Base-by-base conservation (phyloP, 257 asterid genomes). In the Echium plantagineum region DNA sequence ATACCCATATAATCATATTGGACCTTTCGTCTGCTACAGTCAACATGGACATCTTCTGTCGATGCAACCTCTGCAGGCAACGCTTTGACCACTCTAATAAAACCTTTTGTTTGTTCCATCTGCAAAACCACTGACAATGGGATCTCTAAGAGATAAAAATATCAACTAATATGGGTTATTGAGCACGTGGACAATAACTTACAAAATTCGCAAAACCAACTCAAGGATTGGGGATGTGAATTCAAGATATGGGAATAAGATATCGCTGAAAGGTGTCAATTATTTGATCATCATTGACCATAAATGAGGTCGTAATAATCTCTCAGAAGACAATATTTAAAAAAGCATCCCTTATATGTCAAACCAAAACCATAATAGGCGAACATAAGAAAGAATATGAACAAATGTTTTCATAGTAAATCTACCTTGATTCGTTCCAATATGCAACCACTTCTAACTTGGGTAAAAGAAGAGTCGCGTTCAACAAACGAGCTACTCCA, bases 11-110 rank as follows among this genome's bases (percentile, higher is more conserved):
- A n/a, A n/a, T n/a, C n/a, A n/a, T n/a, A 89, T 51, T 64, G 78
- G 65, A 96, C 99, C 76, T 89, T 89, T 52, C 99, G 86, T 74
- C 89, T 93, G 85, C 96, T 89, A 69, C 99, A 86, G 76, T 93
- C 97, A 65, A 86, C 99, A 70, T 71, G 79, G 71, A 93, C 63
- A 57, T 96, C 96, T 78, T 83, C 97, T 77, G 84, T 89, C 9
- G 91, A 81, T 66, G 80, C 95, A 70, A 93, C 71, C 72, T 83
- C 94, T 1, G 73, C 75, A 20, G 99, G 97, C 76, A 93, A 76
- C 76, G 83, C 96, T 69, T 80, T 89, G 20, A 84, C 91, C 57
- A 93, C 85, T 52, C 71, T 77, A 63, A 79, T 74, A 70, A 80
- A 93, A 72, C 95, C 96, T 60, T 69, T 71, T 94, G 83, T 75